A percentile compares a stretch with the other conserved stretches of the same genome.
Evolutionary conservation across 352 stramenopile genomes (phyloP).

Genomic region (Phytophthora melonis): DNA sequence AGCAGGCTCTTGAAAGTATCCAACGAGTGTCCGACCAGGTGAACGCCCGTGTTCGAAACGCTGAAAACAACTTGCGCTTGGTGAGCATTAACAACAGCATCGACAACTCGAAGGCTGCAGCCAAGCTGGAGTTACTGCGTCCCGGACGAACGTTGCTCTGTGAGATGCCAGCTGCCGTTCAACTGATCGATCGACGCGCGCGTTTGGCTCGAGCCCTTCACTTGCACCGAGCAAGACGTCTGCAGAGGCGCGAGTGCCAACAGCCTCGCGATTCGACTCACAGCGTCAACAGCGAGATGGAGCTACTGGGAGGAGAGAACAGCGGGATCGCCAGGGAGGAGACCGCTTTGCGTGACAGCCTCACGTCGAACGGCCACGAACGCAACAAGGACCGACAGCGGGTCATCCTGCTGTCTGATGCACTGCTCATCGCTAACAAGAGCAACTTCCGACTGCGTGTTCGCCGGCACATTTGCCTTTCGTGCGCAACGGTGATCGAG

Average conservation of each 20-base stretch:
- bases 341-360: conserved; percentile 30
- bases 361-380: conserved; percentile 27
- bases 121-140: conserved; percentile 54
- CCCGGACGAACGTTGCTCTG: conserved; percentile 58
- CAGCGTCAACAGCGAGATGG: conserved; percentile 34
- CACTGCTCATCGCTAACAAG: conserved; percentile 69
- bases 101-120: conserved; percentile 36
- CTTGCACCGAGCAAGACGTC: conserved; percentile 8
- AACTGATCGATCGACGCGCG: conserved; percentile 30
- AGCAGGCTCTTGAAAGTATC: conserved; percentile 52
- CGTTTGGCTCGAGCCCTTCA: conserved; percentile 29
- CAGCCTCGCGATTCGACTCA: conserved; percentile 6
- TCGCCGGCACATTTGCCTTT: conserved; percentile 68
- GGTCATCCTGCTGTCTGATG: conserved; percentile 73
- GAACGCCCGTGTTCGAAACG: conserved; percentile 71
- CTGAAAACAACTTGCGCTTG: conserved; percentile 67
- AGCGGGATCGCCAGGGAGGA: conserved; percentile 20
- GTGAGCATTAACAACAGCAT: conserved; percentile 54
- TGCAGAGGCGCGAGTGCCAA: conserved; percentile 3
- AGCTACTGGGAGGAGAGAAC: conserved; percentile 26
- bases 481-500: conserved; percentile 55
- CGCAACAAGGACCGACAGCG: conserved; percentile 44
- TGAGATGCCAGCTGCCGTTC: conserved; percentile 48
- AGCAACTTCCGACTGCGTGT: conserved; percentile 60
- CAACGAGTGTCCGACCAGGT: conserved; percentile 65